phyloP scores from a whole-genome alignment of 768 basidiomycete genomes.

The Hypholoma sublateritium region DNA sequence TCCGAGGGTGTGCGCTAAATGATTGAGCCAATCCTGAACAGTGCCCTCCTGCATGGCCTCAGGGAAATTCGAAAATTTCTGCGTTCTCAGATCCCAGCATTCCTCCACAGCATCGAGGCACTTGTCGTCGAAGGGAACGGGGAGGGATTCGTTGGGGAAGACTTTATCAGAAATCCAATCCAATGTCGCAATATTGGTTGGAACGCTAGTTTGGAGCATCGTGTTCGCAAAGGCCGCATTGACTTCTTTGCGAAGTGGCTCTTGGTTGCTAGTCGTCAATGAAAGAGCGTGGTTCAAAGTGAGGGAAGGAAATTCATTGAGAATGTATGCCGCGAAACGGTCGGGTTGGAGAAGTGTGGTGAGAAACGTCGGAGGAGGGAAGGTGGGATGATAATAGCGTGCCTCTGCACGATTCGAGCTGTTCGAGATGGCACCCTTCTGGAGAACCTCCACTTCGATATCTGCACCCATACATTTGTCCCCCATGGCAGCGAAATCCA shows the following conservation, averaged over 20 bases:
- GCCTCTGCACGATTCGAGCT: neutral
- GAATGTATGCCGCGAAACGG: neutral
- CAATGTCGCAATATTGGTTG: too few species aligned
- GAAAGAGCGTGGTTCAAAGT: neutral
- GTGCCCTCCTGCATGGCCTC: neutral
- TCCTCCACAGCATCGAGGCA: neutral
- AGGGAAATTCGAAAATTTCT: neutral
- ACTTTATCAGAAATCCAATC: too few species aligned
- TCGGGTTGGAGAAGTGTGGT: neutral
- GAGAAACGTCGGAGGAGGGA: neutral
- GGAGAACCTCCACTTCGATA: neutral
- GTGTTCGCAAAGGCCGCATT: too few species aligned
- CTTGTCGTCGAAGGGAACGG: neutral
- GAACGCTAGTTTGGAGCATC: too few species aligned
- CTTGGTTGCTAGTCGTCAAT: neutral
- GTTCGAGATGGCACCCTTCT: neutral
- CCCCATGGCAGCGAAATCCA: neutral
- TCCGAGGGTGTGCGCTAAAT: neutral
- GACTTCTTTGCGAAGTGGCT: neutral
- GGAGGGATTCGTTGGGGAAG: too few species aligned
- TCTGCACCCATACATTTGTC: neutral
- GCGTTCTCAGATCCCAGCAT: neutral
- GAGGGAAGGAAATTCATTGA: neutral
- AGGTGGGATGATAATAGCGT: neutral
- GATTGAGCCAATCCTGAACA: slow-evolving; percentile 1